Percentiles rank a stretch among this genome's conserved stretches.
Evolutionary conservation across 371 early-diverging fungal species (phyloP).

Genomic region (Mortierella polycephala): DNA sequence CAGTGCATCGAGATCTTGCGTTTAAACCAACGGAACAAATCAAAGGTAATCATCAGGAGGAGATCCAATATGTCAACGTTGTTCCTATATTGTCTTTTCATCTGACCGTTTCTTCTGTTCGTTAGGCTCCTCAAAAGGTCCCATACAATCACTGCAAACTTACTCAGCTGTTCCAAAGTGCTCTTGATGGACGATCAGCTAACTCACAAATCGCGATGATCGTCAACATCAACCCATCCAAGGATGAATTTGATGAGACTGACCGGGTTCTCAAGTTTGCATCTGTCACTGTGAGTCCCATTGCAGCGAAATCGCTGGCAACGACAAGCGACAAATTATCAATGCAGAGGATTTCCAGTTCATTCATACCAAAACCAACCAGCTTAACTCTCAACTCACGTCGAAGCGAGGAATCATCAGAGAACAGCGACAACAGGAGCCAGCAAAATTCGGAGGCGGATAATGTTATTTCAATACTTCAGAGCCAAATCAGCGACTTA

Average conservation of each 20-base stretch:
- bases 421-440: not conserved
- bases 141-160: constrained; percentile 79
- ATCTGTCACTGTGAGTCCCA: constrained; percentile 71
- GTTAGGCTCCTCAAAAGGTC: constrained; percentile 63
- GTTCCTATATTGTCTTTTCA: not conserved
- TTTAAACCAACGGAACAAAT: constrained; percentile 62
- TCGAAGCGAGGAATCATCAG: not conserved
- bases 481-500: constrained; percentile 59
- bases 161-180: constrained; percentile 76
- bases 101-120: not conserved
- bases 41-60: constrained; percentile 16
- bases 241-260: constrained; percentile 71
- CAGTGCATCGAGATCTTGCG: constrained; percentile 82
- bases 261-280: constrained; percentile 77
- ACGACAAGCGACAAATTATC: not conserved
- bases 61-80: not conserved
- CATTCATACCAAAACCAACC: not conserved
- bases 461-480: not conserved
- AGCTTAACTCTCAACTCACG: too few relatives aligned
- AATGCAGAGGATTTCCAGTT: not conserved
- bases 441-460: not conserved
- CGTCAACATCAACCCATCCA: constrained; percentile 76
- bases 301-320: constrained; percentile 33
- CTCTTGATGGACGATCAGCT: constrained; percentile 61
- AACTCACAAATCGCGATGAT: constrained; percentile 77